Percentiles rank a stretch among this genome's conserved stretches.
phyloP scores from a whole-genome alignment of 345 rosid genomes.

The Eucalyptus tenuipes region DNA sequence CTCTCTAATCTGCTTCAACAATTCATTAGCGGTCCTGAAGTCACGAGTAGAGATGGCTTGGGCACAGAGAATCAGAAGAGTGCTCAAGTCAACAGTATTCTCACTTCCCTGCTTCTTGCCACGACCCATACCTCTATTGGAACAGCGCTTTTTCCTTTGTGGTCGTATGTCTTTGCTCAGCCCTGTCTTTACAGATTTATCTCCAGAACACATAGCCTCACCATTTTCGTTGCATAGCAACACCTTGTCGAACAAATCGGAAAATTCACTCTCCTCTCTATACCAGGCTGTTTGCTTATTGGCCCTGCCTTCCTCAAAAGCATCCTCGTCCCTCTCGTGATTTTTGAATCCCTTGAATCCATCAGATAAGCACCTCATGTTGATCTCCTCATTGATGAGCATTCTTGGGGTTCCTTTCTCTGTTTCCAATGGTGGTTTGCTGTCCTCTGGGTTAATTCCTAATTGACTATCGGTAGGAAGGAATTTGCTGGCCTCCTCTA shows the following conservation, averaged over 20 bases:
- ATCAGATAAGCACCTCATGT: neutral
- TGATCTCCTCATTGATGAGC: conserved; percentile 7
- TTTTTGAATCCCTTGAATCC: conserved; percentile 32
- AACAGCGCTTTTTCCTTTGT: conserved; percentile 1
- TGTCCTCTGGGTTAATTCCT: conserved; percentile 17
- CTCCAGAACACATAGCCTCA: neutral
- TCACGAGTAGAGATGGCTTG: conserved; percentile 62
- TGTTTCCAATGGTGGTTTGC: neutral
- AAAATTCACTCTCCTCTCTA: conserved; percentile 33
- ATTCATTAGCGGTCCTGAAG: conserved; percentile 55
- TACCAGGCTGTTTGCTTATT: conserved; percentile 41
- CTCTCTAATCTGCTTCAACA: conserved; percentile 67
- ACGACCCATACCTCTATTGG: conserved; percentile 6
- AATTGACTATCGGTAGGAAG: conserved; percentile 46
- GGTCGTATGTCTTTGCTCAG: neutral
- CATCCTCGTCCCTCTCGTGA: conserved; percentile 27
- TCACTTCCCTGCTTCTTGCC: conserved; percentile 27
- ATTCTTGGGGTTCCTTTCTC: neutral
- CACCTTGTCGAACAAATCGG: conserved; percentile 61
- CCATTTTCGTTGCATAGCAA: conserved; percentile 16
- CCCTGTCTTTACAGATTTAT: neutral
- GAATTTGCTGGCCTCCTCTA: conserved; percentile 85
- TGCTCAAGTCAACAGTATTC: conserved; percentile 57
- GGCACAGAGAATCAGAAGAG: conserved; percentile 56
- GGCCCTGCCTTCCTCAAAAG: conserved; percentile 40